phyloP scores from a whole-genome alignment of 768 basidiomycete genomes.

The Heimioporus sp. region DNA sequence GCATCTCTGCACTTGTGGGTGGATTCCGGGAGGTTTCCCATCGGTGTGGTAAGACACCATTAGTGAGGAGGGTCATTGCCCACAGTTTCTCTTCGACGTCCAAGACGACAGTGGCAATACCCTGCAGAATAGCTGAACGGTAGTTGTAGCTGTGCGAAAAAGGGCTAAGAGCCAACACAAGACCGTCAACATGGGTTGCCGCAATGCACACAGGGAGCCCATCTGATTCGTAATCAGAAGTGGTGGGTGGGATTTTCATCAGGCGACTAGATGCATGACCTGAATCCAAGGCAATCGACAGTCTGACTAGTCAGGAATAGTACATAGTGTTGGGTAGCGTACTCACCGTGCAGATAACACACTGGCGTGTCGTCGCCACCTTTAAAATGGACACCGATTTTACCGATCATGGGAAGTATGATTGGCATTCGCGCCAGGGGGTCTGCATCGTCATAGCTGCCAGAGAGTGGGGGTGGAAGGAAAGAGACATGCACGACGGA shows the following conservation, averaged over 20 bases:
- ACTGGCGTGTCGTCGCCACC: constrained; percentile 2
- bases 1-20: constrained; percentile 21
- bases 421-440: constrained; percentile 12
- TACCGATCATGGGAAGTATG: constrained; percentile 27
- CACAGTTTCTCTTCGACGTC: constrained; percentile 23
- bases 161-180: constrained; percentile 21
- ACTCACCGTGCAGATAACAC: constrained; percentile 25
- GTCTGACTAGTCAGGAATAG: no score
- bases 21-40: constrained; percentile 22
- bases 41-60: constrained; percentile 20
- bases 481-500: constrained; percentile 25
- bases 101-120: constrained; percentile 11
- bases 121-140: constrained; percentile 23
- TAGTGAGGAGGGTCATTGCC: constrained; percentile 22
- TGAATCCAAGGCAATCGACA: background rate
- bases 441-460: constrained; percentile 2
- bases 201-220: constrained; percentile 21
- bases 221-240: background rate
- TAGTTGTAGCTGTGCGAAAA: constrained; percentile 28
- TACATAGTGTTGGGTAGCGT: no score
- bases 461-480: constrained; percentile 16
- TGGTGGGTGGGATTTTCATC: constrained; percentile 19
- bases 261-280: constrained; percentile 24
- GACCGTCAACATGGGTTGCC: constrained; percentile 24
- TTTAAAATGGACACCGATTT: constrained; percentile 18